Conservation (phyloP, 2,329 filamentous ascomycete genomes). For the Chalaropsis ovoidea region DNA sequence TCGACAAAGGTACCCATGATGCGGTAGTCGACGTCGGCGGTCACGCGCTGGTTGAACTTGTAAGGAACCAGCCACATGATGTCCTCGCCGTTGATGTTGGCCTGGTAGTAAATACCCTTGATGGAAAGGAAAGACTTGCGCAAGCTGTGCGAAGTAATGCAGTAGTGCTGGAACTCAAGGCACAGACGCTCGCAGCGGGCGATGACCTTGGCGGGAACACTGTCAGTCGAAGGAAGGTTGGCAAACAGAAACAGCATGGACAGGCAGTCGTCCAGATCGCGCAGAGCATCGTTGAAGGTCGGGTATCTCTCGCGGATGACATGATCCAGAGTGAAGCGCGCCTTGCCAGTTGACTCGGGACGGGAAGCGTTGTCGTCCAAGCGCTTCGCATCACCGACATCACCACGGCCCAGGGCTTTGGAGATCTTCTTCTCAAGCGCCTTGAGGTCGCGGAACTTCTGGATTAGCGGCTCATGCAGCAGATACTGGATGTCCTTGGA, state of each 20-base stretch:
- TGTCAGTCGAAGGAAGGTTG: constrained; percentile 80
- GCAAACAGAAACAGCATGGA: constrained; percentile 97
- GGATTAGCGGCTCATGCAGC: constrained; percentile 85
- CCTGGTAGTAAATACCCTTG: constrained; percentile 99
- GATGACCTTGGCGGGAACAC: constrained; percentile 90
- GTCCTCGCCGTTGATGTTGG: constrained; percentile 92
- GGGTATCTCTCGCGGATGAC: constrained; percentile 97
- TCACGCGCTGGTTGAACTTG: constrained; percentile 90
- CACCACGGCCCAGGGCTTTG: constrained; percentile 78
- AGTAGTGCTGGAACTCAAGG: constrained; percentile 94
- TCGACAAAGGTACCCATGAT: constrained; percentile 99
- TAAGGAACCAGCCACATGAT: constrained; percentile 96
- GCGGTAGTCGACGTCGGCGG: constrained; percentile 90
- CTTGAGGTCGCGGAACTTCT: constrained; percentile 96
- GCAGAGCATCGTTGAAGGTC: constrained; percentile 85
- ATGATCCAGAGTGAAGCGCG: constrained; percentile 85
- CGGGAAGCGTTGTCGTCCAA: constrained; percentile 77
- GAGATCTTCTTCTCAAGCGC: constrained; percentile 95
- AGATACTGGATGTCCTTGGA: constrained; percentile 97
- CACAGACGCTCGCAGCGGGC: constrained; percentile 85
- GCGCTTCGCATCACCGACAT: constrained; percentile 77
- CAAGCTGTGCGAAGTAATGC: constrained; percentile 82
- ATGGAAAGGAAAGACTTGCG: constrained; percentile 96
- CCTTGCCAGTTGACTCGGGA: constrained; percentile 82
- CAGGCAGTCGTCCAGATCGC: constrained; percentile 91